A percentile compares a stretch with the other conserved stretches of the same genome.
These are phyloP conservation scores for Axilococcus clingmanii DNA, from an alignment of 139 green algal species.

Conservation along the genomic window DNA sequence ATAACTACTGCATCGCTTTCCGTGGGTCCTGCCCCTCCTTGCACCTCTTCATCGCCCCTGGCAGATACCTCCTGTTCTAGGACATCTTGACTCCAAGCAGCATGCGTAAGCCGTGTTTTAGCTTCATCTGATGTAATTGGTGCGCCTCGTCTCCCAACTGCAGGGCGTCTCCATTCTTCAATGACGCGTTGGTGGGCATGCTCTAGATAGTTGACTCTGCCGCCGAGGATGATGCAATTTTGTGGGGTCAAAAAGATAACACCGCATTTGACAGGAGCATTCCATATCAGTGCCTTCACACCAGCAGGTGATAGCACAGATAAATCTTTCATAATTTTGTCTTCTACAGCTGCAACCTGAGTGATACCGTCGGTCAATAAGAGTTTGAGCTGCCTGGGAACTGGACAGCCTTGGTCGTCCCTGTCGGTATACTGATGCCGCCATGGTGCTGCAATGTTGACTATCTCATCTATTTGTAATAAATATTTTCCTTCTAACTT, in stretches of 20 bases:
- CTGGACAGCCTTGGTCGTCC: slow-evolving; percentile 27
- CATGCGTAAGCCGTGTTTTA: background rate
- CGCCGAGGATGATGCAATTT: slow-evolving; percentile 47
- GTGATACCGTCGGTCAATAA: slow-evolving; percentile 35
- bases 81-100: background rate
- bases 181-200: slow-evolving; percentile 23
- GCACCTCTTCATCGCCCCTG: too few species aligned
- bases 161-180: slow-evolving; percentile 18
- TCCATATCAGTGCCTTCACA: slow-evolving; percentile 44
- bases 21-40: background rate
- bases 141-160: slow-evolving; percentile 11
- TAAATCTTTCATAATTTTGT: slow-evolving; percentile 18
- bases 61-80: background rate
- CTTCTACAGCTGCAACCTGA: slow-evolving; percentile 36
- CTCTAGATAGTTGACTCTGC: slow-evolving; percentile 41
- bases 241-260: slow-evolving; percentile 53
- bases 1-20: background rate
- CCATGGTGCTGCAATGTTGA: slow-evolving; percentile 48
- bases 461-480: slow-evolving; percentile 59
- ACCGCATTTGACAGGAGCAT: slow-evolving; percentile 26
- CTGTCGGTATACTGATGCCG: slow-evolving; percentile 47
- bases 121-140: slow-evolving; percentile 6
- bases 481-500: slow-evolving; percentile 56
- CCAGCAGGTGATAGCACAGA: slow-evolving; percentile 14
- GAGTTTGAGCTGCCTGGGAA: slow-evolving; percentile 57